Percentiles rank a stretch among this genome's conserved stretches.
Evolutionary conservation across 2,329 filamentous ascomycete species (phyloP).

Genomic region (Cytospora piceicola): DNA sequence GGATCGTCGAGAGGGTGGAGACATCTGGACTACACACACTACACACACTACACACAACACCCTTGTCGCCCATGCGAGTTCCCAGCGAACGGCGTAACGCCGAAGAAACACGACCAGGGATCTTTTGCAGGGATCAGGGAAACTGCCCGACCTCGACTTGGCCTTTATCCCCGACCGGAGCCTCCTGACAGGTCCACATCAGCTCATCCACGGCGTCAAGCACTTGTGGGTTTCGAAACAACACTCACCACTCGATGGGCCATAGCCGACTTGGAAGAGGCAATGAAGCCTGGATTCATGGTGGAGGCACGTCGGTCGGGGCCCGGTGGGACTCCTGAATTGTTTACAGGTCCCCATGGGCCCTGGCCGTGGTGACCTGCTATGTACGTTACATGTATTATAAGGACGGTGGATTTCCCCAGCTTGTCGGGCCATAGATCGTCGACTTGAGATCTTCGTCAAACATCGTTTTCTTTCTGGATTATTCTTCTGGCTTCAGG

Average conservation of each 20-base stretch:
- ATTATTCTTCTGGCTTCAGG: conserved; percentile 13
- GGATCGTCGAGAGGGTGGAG: conserved; percentile 25
- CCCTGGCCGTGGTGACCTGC: background rate
- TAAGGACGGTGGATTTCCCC: conserved; percentile 10
- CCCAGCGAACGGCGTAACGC: conserved; percentile 25
- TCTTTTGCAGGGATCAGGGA: conserved; percentile 20
- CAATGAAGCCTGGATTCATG: conserved; percentile 10
- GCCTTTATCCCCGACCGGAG: conserved; percentile 3
- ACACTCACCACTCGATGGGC: conserved; percentile 12
- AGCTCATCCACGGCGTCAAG: conserved; percentile 25
- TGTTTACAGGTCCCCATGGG: background rate
- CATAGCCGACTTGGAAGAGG: conserved; percentile 9
- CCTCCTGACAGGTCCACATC: conserved; percentile 22
- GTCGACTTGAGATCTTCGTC: conserved; percentile 21
- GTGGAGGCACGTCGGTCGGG: background rate
- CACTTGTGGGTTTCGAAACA: conserved; percentile 29
- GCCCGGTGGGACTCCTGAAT: conserved; percentile 6
- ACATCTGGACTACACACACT: background rate
- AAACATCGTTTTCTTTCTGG: conserved; percentile 16
- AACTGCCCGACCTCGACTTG: conserved; percentile 2
- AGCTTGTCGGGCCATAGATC: conserved; percentile 6
- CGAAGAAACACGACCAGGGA: conserved; percentile 10
- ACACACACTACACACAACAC: background rate
- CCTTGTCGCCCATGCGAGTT: conserved; percentile 7
- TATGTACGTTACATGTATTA: background rate